Evolutionary conservation across 73 alveolate species (phyloP), one percentile per base, ranked within the genome.

Genomic region (Blepharisma japonicum): DNA sequence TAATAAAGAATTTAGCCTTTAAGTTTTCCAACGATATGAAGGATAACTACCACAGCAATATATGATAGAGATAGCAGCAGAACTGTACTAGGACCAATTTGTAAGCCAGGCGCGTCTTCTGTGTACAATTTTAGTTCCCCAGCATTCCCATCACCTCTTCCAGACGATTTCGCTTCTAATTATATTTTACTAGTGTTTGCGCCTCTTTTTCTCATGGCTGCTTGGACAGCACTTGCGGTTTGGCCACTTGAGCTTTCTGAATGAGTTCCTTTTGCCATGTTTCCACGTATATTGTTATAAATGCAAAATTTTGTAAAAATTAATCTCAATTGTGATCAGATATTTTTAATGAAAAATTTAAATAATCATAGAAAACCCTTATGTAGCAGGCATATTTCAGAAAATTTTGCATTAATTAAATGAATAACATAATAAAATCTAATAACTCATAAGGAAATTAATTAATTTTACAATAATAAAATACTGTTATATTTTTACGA

Each of bases 31-130:
- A 61, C 46, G 14, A 61, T 61, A 61, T 61, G 74, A n/a, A 61
- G 74, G 47, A 61, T 61, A 39, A 61, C 74, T 2, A 61, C 74
- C 14, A 61, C 23, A 14, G 74, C 74, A 25, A 61, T 61, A 61
- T 61, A 61, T 9, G 74, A 61, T 9, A 61, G 46, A 25, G 74
- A 61, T 9, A 61, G 46, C 18, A 61, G 74, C 47, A 61, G 74
- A 14, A 61, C 74, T 14, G 74, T 61, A 25, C 74, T 61, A 61
- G 74, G 74, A 18, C 74, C 74, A 25, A 61, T 61, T 39, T 61
- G 74, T 25, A 61, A 39, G 14, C 74, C 74, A 20, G 74, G 74
- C 14, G 74, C 74, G 5, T 61, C 74, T 61, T 61, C 74, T 14
- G 47, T 61, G 47, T 61, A 61, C 14, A 61, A 39, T 61, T 61